Evolutionary conservation across 345 rosid genomes (phyloP).

Genomic region (Aegle marmelos): DNA sequence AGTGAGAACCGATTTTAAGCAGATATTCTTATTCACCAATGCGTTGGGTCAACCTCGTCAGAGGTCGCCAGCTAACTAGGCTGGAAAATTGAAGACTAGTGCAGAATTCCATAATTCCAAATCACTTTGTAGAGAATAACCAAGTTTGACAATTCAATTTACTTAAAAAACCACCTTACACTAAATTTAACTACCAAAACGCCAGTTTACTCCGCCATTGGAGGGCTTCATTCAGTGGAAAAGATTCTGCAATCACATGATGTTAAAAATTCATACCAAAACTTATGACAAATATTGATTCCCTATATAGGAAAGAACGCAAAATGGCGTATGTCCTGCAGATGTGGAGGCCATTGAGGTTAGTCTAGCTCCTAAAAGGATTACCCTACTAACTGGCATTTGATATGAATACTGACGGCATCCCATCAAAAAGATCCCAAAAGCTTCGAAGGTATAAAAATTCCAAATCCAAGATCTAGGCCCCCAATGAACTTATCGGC

Average conservation of each 20-base stretch:
- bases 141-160: background rate
- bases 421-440: constrained; percentile 16
- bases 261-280: background rate
- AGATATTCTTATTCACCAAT: background rate
- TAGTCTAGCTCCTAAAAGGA: constrained; percentile 17
- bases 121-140: background rate
- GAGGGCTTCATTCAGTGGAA: constrained; percentile 4
- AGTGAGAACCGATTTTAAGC: background rate
- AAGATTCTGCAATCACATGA: background rate
- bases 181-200: background rate
- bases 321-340: background rate
- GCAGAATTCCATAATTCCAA: too few relatives aligned
- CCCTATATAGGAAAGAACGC: background rate
- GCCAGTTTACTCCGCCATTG: background rate
- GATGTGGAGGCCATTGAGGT: constrained; percentile 17
- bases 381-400: constrained; percentile 14
- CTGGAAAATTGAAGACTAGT: background rate
- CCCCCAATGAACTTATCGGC: background rate
- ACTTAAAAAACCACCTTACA: background rate
- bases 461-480: background rate
- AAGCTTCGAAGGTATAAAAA: background rate
- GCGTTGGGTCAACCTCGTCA: background rate
- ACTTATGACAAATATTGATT: background rate
- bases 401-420: constrained; percentile 5
- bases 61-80: background rate